Conservation (phyloP, 441 rosid genomes). For the Populus trichocarpa region DNA sequence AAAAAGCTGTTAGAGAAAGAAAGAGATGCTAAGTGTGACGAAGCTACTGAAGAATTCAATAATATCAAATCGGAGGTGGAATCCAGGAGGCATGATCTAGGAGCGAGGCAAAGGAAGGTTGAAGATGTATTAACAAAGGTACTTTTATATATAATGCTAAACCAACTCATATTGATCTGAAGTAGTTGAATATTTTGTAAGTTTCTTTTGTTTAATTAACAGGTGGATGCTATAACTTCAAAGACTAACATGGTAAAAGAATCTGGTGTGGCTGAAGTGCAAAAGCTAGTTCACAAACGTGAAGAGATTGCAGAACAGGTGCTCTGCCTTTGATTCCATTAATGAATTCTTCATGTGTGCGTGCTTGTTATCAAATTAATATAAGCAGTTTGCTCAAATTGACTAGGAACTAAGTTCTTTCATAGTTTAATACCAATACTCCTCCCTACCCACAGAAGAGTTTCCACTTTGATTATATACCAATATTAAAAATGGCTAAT, state of each 20-base stretch:
- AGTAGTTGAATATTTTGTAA: conserved; percentile 3
- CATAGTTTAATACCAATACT: not conserved
- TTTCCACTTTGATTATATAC: not conserved
- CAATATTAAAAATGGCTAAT: not conserved
- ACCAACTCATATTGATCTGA: not conserved
- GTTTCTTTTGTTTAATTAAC: conserved; percentile 15
- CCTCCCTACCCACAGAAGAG: not conserved
- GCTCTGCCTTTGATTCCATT: conserved; percentile 45
- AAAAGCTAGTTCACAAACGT: not conserved
- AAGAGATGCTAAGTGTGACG: conserved; percentile 46
- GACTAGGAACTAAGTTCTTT: not conserved
- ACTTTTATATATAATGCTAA: conserved; percentile 1
- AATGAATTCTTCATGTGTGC: conserved; percentile 38
- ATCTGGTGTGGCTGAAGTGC: not conserved
- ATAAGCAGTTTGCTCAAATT: not conserved
- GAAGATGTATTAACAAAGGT: conserved; percentile 72
- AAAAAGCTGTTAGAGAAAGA: conserved; percentile 62
- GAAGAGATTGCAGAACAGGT: not conserved
- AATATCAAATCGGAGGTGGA: conserved; percentile 52
- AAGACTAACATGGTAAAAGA: conserved; percentile 45
- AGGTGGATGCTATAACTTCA: conserved; percentile 67
- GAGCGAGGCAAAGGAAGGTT: conserved; percentile 62
- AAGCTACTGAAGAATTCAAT: conserved; percentile 43
- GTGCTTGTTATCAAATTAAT: not conserved
- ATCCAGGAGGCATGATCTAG: conserved; percentile 62